A percentile compares a stretch with the other conserved stretches of the same genome.
Evolutionary conservation across 768 basidiomycete genomes (phyloP).

Genomic region (Rossbeevera mucosa): DNA sequence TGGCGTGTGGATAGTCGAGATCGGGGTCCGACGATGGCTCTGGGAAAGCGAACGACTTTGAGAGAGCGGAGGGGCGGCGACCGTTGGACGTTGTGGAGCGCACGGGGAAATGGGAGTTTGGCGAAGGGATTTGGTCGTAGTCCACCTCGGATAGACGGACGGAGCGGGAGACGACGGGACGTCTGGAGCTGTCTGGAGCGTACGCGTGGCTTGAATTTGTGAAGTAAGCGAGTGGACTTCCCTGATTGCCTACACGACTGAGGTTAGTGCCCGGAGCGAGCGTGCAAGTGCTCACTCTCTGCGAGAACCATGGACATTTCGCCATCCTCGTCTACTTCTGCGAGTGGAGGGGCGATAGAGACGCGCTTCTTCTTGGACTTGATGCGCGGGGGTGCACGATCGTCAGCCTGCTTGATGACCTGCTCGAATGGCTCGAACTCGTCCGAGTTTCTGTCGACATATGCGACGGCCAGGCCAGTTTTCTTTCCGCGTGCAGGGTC

Average conservation of each 20-base stretch:
- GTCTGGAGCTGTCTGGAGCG: conserved; percentile 35
- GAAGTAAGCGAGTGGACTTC: conserved; percentile 35
- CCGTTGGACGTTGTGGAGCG: conserved; percentile 33
- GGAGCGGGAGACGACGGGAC: conserved; percentile 41
- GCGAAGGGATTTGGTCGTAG: conserved; percentile 63
- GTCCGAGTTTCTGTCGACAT: conserved; percentile 70
- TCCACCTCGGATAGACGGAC: conserved; percentile 51
- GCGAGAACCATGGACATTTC: conserved; percentile 78
- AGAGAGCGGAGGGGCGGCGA: conserved; percentile 33
- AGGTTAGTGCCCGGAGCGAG: background rate
- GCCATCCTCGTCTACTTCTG: conserved; percentile 50
- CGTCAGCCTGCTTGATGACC: conserved; percentile 64
- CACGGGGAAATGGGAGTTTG: conserved; percentile 33
- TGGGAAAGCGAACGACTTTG: conserved; percentile 24
- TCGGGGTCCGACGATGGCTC: conserved; percentile 22
- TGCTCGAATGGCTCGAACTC: conserved; percentile 82
- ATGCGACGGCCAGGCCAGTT: conserved; percentile 66
- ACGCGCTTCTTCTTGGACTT: conserved; percentile 49
- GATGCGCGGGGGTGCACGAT: conserved; percentile 55
- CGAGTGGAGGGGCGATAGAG: conserved; percentile 31
- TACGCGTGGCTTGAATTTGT: conserved; percentile 32
- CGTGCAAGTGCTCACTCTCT: conserved; percentile 48
- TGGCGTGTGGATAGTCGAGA: conserved; percentile 19
- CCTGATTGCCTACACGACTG: conserved; percentile 25
- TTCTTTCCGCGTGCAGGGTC: conserved; percentile 76